Base-by-base conservation (phyloP, 108 stramenopile genomes). In the Stephanodiscus triporus region DNA sequence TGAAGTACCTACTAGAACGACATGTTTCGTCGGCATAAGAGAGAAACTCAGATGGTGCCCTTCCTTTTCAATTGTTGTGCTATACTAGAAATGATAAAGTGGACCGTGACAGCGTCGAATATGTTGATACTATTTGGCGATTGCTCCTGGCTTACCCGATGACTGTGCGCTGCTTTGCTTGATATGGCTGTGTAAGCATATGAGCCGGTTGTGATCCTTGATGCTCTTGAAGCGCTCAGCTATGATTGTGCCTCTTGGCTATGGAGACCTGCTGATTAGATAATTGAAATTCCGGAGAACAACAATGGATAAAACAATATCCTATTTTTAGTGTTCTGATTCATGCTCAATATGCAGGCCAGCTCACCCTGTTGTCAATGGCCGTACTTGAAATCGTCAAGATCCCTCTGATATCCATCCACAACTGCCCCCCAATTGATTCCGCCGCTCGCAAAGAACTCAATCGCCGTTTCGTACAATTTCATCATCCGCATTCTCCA, bases 381-480 rank as follows among this genome's bases (percentile, higher is more conserved):
- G 7, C 77, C 64, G 61, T 43, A 78, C 34, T 66, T 72, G n/a
- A 72, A 16, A 54, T 71, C 43, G 4, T 71, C 68, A 66, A 81
- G 73, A 30, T 62, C 57, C 23, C 59, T 75, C 26, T 66, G 73
- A 71, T 75, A 81, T 20, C 13, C 24, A 66, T 70, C 69, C 24
- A 67, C 48, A 13, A 70, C 54, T 19, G 43, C 51, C 22, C 73
- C 57, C 73, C 73, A n/a, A 42, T 60, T 54, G 22, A 30, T 34
- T 6, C 45, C 60, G 19, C 61, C 68, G 67, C 74, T 68, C 14
- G 58, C 62, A 78, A 87, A 91, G 54, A 88, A 77, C 0, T 66
- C 30, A 27, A 91, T 65, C 9, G 85, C 92, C 30, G 75, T 66
- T 64, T 88, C 84, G 43, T 88, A 89, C 57, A 93, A 56, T 34